Conservation (phyloP, 768 basidiomycete genomes). For the Rickenella mellea region DNA sequence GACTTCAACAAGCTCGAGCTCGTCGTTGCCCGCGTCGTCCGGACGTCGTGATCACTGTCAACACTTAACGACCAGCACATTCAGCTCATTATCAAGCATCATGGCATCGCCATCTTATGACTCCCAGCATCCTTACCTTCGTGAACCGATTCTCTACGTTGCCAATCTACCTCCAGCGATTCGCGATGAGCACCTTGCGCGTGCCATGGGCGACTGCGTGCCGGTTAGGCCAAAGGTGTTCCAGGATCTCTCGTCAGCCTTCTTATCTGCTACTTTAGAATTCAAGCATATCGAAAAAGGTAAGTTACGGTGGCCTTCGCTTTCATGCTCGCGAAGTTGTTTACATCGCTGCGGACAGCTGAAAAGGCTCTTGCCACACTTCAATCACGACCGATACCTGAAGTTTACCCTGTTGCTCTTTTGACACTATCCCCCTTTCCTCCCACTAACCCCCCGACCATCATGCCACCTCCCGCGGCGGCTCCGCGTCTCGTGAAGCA, state of each 20-base stretch:
- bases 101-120: no score
- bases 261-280: conserved; percentile 68
- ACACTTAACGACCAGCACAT: no score
- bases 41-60: no score
- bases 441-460: conserved; percentile 65
- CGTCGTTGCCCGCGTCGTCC: no score
- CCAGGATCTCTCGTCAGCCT: conserved; percentile 43
- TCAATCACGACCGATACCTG: conserved; percentile 64
- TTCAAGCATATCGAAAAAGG: conserved; percentile 79
- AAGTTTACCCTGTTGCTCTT: conserved; percentile 43
- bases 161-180: conserved; percentile 67
- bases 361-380: conserved; percentile 84
- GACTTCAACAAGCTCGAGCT: no score
- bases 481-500: conserved; percentile 78
- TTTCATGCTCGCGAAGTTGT: conserved; percentile 6
- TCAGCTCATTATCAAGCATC: no score
- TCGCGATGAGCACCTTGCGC: conserved; percentile 67
- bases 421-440: conserved; percentile 79
- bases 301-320: conserved; percentile 22
- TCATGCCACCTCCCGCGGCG: conserved; percentile 68
- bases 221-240: conserved; percentile 74
- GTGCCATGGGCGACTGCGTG: conserved; percentile 63
- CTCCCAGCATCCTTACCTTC: conserved; percentile 82
- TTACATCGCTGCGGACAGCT: conserved; percentile 33
- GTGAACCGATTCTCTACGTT: conserved; percentile 76